Base-by-base conservation (phyloP, 352 stramenopile species). In the Phytophthora ohioensis region DNA sequence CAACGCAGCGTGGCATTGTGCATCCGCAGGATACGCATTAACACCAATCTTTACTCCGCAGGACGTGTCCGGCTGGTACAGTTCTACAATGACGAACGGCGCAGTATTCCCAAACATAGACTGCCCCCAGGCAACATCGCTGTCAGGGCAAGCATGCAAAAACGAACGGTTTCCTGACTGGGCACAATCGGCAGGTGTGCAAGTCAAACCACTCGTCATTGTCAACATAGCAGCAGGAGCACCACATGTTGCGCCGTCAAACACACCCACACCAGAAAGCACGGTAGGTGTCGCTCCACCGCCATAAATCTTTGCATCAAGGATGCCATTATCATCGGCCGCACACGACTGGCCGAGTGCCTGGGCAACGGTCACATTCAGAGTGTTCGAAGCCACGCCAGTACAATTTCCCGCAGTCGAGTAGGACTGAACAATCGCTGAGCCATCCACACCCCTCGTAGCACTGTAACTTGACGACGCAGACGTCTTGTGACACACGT, bases 221-320 rank as follows among this genome's bases (percentile, higher is more conserved):
- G 41, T 46, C 11, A 41, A 41, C 41, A 46, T 46, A 6, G 8
- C 4, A 17, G 41, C 13, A 46, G 41, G 41, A 17, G 41, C 6
- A 8, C 9, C 41, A 17, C 41, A 46, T 17, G 41, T 17, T 8
- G 4, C 4, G 9, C 41, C 13, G 13, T 63, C 55, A 30, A 34
- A 63, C 5, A 45, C 55, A 4, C 7, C 32, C 2, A 54, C 43
- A 46, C 17, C 43, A 21, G 43, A 43, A 31, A 38, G 41, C 9
- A 36, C 32, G 13, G 13, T 36, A 30, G 48, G 12, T 12, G 48
- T 56, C 10, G 51, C 34, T 34, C 51, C 51, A 6, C 5, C 13
- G 17, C 51, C 51, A 46, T 47, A 57, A 13, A 64, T 31, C 55
- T 63, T 63, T 3, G 30, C 46, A 15, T 63, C 42, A 2, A 63